Conservation (phyloP, 2,329 filamentous ascomycete genomes). For the Fusarium mundagurra region DNA sequence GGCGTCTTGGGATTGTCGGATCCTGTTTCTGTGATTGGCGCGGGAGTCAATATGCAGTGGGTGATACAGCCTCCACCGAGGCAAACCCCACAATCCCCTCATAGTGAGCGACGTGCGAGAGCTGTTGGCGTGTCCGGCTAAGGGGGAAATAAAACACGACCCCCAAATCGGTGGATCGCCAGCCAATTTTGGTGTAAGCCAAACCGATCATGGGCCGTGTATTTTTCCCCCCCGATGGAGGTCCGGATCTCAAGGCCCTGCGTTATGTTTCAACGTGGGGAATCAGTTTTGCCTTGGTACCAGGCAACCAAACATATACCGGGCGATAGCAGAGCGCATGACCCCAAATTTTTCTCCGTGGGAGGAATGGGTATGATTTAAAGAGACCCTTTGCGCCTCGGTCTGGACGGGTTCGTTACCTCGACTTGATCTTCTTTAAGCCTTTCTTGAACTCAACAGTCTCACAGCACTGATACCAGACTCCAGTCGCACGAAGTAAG, state of each 20-base stretch:
- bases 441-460: constrained; percentile 11
- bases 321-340: constrained; percentile 42
- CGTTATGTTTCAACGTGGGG: constrained; percentile 39
- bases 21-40: constrained; percentile 42
- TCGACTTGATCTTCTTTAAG: constrained; percentile 26
- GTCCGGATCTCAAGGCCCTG: constrained; percentile 36
- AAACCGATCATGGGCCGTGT: too few relatives aligned
- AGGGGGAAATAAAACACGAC: too few relatives aligned
- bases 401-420: constrained; percentile 11
- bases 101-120: constrained; percentile 29
- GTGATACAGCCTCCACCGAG: constrained; percentile 37
- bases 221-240: too few relatives aligned
- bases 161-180: too few relatives aligned
- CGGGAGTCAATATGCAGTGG: constrained; percentile 44
- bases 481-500: constrained; percentile 18
- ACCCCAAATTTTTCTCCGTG: constrained; percentile 41
- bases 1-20: constrained; percentile 29
- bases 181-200: too few relatives aligned
- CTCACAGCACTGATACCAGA: constrained; percentile 11
- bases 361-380: constrained; percentile 33
- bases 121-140: constrained; percentile 24
- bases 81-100: constrained; percentile 43
- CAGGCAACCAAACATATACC: constrained; percentile 43
- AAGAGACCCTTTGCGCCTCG: constrained; percentile 36
- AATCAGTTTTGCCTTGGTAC: constrained; percentile 42